Conservation (phyloP, 257 asterid species). For the Nicotiana sylvestris region DNA sequence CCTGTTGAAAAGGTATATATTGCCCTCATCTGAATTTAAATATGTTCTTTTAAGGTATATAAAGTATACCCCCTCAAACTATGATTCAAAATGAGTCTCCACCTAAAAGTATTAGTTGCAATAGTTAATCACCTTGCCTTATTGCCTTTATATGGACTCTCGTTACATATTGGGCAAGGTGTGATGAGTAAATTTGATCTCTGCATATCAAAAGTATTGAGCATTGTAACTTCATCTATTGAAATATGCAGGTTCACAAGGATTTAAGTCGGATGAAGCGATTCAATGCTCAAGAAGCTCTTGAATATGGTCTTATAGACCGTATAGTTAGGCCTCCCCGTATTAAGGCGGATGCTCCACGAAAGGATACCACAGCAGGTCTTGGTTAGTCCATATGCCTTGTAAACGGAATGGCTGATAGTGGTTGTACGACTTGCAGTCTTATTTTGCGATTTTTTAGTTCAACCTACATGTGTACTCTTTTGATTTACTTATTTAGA, state of each 20-base stretch:
- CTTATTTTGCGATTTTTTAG: not conserved
- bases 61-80: not conserved
- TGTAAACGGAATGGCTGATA: not conserved
- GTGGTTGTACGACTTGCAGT: not conserved
- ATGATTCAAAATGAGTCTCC: not conserved
- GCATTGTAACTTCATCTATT: not conserved
- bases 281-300: constrained; percentile 74
- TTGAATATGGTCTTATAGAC: constrained; percentile 88
- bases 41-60: not conserved
- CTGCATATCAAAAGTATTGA: not conserved
- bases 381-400: constrained; percentile 44
- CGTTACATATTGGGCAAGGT: not conserved
- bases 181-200: not conserved
- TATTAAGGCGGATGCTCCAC: constrained; percentile 40
- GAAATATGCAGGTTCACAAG: constrained; percentile 48
- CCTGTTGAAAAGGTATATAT: constrained; percentile 63
- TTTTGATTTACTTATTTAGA: not conserved
- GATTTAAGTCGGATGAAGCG: constrained; percentile 68
- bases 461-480: not conserved
- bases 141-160: not conserved
- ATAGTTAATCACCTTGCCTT: not conserved
- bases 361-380: constrained; percentile 46
- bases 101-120: not conserved
- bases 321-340: constrained; percentile 70
- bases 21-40: not conserved